Evolutionary conservation across 805 yeast species (phyloP).

Genomic region (Priceomyces castillae): DNA sequence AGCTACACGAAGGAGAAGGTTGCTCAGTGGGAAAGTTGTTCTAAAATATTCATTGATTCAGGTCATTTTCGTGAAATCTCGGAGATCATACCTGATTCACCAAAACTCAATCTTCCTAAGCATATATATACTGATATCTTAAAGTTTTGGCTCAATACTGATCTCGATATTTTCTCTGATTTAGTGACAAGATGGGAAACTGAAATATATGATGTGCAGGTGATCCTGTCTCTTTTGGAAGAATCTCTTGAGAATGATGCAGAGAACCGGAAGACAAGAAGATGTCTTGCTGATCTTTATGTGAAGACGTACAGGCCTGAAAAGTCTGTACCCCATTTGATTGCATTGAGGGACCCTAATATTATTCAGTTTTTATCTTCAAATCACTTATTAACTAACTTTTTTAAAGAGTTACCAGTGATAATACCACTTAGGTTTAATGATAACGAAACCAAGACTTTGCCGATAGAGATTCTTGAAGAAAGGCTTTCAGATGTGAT

Average conservation of each 20-base stretch:
- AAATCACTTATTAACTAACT: conserved; percentile 59
- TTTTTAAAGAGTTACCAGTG: conserved; percentile 48
- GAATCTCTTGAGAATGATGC: conserved; percentile 35
- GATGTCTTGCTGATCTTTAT: conserved; percentile 51
- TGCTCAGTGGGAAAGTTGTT: conserved; percentile 64
- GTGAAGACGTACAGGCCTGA: conserved; percentile 55
- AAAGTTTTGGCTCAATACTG: conserved; percentile 38
- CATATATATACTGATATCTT: conserved; percentile 44
- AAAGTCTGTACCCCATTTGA: conserved; percentile 63
- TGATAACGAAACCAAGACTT: conserved; percentile 32
- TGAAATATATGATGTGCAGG: conserved; percentile 46
- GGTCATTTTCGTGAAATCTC: conserved; percentile 48
- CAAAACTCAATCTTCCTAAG: conserved; percentile 32
- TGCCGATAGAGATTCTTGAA: conserved; percentile 42
- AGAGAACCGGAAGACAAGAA: conserved; percentile 29
- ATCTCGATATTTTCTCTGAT: conserved; percentile 32
- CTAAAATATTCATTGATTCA: conserved; percentile 48
- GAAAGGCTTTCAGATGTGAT: conserved; percentile 44
- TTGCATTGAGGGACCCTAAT: conserved; percentile 51
- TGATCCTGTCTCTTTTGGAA: conserved; percentile 47
- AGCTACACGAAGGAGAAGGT: conserved; percentile 21
- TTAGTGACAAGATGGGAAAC: conserved; percentile 58
- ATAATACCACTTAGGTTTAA: conserved; percentile 45
- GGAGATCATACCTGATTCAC: conserved; percentile 51
- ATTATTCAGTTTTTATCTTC: conserved; percentile 57